Percentiles rank a stretch among this genome's conserved stretches.
These are phyloP conservation scores for Diophrys appendiculata DNA, from an alignment of 73 alveolate genomes.

Conservation along the genomic window DNA sequence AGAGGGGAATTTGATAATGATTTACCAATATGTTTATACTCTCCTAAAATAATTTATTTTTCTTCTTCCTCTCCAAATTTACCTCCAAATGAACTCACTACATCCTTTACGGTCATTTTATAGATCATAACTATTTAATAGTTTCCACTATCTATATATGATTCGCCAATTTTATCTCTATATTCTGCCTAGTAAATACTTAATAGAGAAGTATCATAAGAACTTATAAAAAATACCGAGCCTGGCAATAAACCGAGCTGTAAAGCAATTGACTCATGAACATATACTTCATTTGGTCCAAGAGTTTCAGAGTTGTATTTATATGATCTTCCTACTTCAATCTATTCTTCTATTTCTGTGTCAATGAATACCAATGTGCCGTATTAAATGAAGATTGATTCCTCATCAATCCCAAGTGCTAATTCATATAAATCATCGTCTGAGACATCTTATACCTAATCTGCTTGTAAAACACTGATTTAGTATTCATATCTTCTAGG, in stretches of 20 bases:
- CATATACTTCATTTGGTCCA: background rate
- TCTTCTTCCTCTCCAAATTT: slow-evolving; percentile 39
- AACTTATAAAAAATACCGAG: background rate
- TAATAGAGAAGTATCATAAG: background rate
- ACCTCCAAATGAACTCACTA: slow-evolving; percentile 22
- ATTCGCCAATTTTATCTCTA: background rate
- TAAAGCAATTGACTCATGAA: background rate
- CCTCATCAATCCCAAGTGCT: too few relatives aligned
- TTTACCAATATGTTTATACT: slow-evolving; percentile 18
- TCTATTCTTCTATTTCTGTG: slow-evolving; percentile 7
- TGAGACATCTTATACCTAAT: too few relatives aligned
- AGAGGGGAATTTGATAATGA: slow-evolving; percentile 12
- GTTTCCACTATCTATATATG: too few relatives aligned
- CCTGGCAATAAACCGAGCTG: background rate
- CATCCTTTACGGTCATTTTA: too few relatives aligned
- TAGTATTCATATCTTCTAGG: too few relatives aligned
- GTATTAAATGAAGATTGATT: too few relatives aligned
- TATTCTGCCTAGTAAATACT: background rate
- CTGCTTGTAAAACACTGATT: too few relatives aligned
- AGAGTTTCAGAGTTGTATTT: background rate
- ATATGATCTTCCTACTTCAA: slow-evolving; percentile 8
- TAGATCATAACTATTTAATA: too few relatives aligned
- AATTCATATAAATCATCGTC: too few relatives aligned
- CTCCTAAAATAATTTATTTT: slow-evolving; percentile 23
- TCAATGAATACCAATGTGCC: too few relatives aligned